Percentiles rank a stretch among this genome's conserved stretches.
These are phyloP conservation scores for Chrysosporium queenslandicum DNA, from an alignment of 2,329 filamentous ascomycete genomes.

Conservation along the genomic window DNA sequence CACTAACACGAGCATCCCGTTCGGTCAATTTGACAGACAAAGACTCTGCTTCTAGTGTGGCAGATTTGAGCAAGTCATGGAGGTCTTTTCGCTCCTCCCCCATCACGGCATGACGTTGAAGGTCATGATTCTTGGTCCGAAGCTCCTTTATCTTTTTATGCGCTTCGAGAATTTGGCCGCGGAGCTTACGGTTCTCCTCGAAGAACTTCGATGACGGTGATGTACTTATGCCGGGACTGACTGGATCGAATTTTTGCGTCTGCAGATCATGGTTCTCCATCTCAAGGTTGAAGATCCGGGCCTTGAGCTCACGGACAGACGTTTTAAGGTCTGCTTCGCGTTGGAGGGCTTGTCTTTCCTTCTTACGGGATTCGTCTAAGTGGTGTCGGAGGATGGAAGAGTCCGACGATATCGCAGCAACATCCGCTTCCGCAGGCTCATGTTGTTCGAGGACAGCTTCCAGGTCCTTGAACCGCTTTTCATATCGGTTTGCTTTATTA, in stretches of 20 bases:
- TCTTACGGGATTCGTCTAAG: slow-evolving; percentile 54
- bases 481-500: slow-evolving; percentile 55
- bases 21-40: slow-evolving; percentile 63
- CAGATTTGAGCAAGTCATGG: slow-evolving; percentile 40
- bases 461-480: slow-evolving; percentile 44
- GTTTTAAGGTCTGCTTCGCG: slow-evolving; percentile 57
- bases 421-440: slow-evolving; percentile 32
- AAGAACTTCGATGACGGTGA: slow-evolving; percentile 37
- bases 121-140: slow-evolving; percentile 41
- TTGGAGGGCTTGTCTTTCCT: slow-evolving; percentile 55
- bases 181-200: slow-evolving; percentile 49
- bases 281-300: slow-evolving; percentile 57
- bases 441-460: slow-evolving; percentile 47
- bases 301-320: slow-evolving; percentile 52
- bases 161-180: slow-evolving; percentile 51
- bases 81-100: slow-evolving; percentile 37
- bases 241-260: slow-evolving; percentile 42
- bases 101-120: slow-evolving; percentile 42
- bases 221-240: slow-evolving; percentile 45
- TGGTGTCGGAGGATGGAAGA: slow-evolving; percentile 53
- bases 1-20: slow-evolving; percentile 55
- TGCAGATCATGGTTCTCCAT: slow-evolving; percentile 54
- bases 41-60: slow-evolving; percentile 47
- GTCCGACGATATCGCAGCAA: slow-evolving; percentile 36
- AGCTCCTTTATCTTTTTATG: slow-evolving; percentile 52